Evolutionary conservation across 768 basidiomycete genomes (phyloP), one percentile per base, ranked within the genome.

Genomic region (Leccinum subgranulosum): DNA sequence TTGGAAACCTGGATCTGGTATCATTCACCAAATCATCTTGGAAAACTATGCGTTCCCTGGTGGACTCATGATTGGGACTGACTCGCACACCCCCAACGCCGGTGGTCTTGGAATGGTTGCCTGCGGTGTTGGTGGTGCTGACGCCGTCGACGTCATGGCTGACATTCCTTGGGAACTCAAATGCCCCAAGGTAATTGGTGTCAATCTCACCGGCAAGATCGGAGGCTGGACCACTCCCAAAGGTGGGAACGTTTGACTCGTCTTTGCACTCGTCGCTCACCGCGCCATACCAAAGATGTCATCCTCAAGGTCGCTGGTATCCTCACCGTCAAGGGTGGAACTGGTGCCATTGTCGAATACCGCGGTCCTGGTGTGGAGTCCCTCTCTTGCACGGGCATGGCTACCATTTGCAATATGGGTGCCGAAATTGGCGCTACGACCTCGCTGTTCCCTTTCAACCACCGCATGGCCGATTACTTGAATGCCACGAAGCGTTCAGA

Each of bases 1-100:
- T 83, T 99, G 96, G 96, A 93, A 89, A 78, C 95, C 96, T 49
- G 96, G 97, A 66, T 95, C 94, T 67, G 96, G 96, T 78, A 99
- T 99, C 75, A 98, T 99, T 64, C 93, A 95, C 76, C 94, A 98
- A 79, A 98, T 98, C 71, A 94, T 99, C 72, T 84, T 98, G 68
- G 96, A 99, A 76, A 98, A 98, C 82, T 98, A 99, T 74, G 97
- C 95, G 4, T 95, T 98, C 86, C 96, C 96, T 54, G 96, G 96
- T 79, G 92, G 95, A 69, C 83, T 99, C 58, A 98, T 99, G 96
- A 98, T 99, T 66, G 97, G 97, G 73, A 98, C 96, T 57, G 97
- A 99, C 79, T 98, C 96, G 31, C 94, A 99, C 77, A 98, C 97
- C 7, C 97, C 97, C 50, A 98, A 98, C 72, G 97, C 97, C 60